Conservation (phyloP, 2,329 filamentous ascomycete species). For the Cladosporium austrohemisphaericum region DNA sequence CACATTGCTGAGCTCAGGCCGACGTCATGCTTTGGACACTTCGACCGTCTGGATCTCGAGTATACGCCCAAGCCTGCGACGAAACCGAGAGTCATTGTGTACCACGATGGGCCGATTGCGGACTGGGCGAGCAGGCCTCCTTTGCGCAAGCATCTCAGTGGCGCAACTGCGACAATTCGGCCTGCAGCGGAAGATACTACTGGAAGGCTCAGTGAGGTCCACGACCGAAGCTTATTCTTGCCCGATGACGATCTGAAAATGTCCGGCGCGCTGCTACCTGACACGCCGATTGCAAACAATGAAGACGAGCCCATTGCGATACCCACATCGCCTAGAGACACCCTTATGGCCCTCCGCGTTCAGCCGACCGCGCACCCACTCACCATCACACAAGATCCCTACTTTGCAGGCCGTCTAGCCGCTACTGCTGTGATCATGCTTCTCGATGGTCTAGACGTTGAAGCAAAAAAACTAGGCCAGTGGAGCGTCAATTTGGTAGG, state of each 20-base stretch:
- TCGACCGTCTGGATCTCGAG: background rate
- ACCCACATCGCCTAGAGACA: background rate
- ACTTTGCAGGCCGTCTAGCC: background rate
- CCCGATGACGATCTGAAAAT: too few relatives aligned
- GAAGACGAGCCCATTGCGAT: background rate
- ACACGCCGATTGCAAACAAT: too few relatives aligned
- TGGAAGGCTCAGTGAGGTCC: background rate
- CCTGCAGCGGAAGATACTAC: background rate
- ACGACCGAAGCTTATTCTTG: background rate
- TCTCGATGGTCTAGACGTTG: background rate
- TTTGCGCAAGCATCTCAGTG: too few relatives aligned
- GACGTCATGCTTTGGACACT: slow-evolving; percentile 4
- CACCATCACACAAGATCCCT: background rate
- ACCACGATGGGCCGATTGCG: background rate
- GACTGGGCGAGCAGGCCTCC: background rate
- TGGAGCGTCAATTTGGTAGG: slow-evolving; percentile 11
- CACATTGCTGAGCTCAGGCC: background rate
- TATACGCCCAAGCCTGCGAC: background rate
- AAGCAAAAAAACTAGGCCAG: background rate
- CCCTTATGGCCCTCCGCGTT: background rate
- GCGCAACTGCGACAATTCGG: too few relatives aligned
- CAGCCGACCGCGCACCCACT: background rate
- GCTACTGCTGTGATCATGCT: background rate
- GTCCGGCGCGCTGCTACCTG: too few relatives aligned
- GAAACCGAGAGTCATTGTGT: background rate